Conservation (phyloP, 2,329 filamentous ascomycete species). For the Trichoderma sp. region DNA sequence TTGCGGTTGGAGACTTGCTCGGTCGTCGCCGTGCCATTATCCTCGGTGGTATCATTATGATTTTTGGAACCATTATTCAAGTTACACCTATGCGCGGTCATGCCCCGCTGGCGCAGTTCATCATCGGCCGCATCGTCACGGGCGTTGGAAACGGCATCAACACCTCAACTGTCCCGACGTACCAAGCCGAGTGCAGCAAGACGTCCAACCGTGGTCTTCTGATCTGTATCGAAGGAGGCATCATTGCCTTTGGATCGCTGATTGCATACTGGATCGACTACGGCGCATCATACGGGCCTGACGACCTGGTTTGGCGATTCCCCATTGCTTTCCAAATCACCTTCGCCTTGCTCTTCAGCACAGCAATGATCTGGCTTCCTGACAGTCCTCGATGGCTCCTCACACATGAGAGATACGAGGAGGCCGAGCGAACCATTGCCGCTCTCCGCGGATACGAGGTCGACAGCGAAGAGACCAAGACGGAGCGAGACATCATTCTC, state of each 20-base stretch:
- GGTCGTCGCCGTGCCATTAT: constrained; percentile 57
- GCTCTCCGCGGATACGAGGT: constrained; percentile 42
- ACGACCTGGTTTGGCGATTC: constrained; percentile 55
- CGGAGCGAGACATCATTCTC: constrained; percentile 57
- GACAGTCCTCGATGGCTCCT: constrained; percentile 50
- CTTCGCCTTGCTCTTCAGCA: constrained; percentile 46
- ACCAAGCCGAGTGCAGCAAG: constrained; percentile 56
- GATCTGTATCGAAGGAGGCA: constrained; percentile 51
- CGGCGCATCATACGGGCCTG: constrained; percentile 45
- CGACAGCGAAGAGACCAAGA: constrained; percentile 57
- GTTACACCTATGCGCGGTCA: constrained; percentile 43
- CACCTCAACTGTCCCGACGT: constrained; percentile 57
- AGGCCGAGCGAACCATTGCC: constrained; percentile 36
- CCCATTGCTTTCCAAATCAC: constrained; percentile 47
- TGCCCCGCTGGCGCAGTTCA: constrained; percentile 48
- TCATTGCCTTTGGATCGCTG: constrained; percentile 45
- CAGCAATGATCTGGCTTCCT: constrained; percentile 47
- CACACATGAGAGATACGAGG: constrained; percentile 50
- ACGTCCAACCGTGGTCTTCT: constrained; percentile 55
- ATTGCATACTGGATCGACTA: constrained; percentile 48
- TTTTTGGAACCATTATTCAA: constrained; percentile 62
- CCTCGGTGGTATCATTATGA: constrained; percentile 58
- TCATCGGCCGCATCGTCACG: constrained; percentile 52
- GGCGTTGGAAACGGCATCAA: constrained; percentile 55
- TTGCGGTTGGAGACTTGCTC: constrained; percentile 54